Conservation (phyloP, 2,329 filamentous ascomycete genomes). For the Stenocarpella maydis region DNA sequence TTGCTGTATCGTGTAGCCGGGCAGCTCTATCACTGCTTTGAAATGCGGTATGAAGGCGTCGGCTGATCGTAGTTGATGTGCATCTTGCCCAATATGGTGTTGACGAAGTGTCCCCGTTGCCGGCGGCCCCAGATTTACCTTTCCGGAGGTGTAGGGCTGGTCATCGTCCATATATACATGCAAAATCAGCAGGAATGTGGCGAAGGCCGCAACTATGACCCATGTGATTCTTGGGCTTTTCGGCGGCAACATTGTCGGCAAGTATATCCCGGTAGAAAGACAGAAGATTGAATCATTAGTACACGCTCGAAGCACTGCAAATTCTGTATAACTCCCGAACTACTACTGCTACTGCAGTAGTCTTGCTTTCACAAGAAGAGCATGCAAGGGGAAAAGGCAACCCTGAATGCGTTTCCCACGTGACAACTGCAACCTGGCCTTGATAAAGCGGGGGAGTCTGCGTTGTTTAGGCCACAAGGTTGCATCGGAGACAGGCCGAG, state of each 20-base stretch:
- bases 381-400: no score
- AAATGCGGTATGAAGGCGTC: slow-evolving; percentile 10
- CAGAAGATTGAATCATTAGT: neutral
- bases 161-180: neutral
- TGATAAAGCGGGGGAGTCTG: no score
- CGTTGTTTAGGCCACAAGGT: no score
- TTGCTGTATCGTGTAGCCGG: neutral
- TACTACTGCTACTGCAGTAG: neutral
- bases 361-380: neutral
- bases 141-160: neutral
- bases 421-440: no score
- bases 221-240: neutral
- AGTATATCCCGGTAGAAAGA: neutral
- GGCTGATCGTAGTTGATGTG: neutral
- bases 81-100: neutral
- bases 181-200: neutral
- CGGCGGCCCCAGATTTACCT: neutral
- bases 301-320: neutral
- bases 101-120: neutral
- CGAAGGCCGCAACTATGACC: neutral
- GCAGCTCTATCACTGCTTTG: slow-evolving; percentile 1
- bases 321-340: neutral
- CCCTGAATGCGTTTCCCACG: neutral
- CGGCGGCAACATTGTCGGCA: neutral
- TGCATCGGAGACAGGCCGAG: no score